Evolutionary conservation across 1,284 basidiomycete species (phyloP).

Genomic region (Erythrobasidium hasegawianum): DNA sequence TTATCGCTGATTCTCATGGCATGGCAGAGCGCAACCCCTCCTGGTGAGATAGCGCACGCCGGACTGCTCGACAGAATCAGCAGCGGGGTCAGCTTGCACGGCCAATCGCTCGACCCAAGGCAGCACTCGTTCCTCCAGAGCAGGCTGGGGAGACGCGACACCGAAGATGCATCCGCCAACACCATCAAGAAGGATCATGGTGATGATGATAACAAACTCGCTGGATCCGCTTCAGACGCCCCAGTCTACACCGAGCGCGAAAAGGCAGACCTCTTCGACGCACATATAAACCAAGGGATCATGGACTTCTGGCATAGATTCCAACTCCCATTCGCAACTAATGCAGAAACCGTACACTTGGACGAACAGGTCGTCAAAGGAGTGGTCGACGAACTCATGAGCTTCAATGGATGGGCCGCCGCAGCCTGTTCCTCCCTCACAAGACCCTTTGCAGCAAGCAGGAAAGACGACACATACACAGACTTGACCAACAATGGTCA

Average conservation of each 20-base stretch:
- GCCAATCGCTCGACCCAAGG: slow-evolving; percentile 77
- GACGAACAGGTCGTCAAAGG: slow-evolving; percentile 81
- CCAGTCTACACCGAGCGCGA: slow-evolving; percentile 57
- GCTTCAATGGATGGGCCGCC: slow-evolving; percentile 96
- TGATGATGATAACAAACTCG: too few relatives aligned
- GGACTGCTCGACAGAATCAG: slow-evolving; percentile 75
- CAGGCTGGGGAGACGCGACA: slow-evolving; percentile 52
- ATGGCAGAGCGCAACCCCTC: slow-evolving; percentile 40
- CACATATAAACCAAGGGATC: slow-evolving; percentile 69
- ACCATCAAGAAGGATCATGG: neutral
- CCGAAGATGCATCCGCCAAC: slow-evolving; percentile 10
- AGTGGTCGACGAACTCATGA: slow-evolving; percentile 82
- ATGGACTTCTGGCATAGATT: slow-evolving; percentile 85
- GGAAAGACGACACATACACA: slow-evolving; percentile 74
- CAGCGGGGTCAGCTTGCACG: slow-evolving; percentile 55
- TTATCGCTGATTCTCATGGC: neutral
- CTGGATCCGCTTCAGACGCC: too few relatives aligned
- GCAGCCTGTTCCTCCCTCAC: slow-evolving; percentile 83
- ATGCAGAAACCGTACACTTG: slow-evolving; percentile 73
- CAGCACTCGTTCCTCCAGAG: slow-evolving; percentile 80
- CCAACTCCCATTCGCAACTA: slow-evolving; percentile 64
- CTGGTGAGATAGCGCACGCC: slow-evolving; percentile 47
- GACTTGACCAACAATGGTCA: slow-evolving; percentile 74
- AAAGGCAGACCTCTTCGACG: slow-evolving; percentile 69
- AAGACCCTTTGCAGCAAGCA: slow-evolving; percentile 84